Percentiles rank a stretch among this genome's conserved stretches.
These are phyloP conservation scores for Ogataea angusta DNA, from an alignment of 805 yeast genomes.

Conservation along the genomic window DNA sequence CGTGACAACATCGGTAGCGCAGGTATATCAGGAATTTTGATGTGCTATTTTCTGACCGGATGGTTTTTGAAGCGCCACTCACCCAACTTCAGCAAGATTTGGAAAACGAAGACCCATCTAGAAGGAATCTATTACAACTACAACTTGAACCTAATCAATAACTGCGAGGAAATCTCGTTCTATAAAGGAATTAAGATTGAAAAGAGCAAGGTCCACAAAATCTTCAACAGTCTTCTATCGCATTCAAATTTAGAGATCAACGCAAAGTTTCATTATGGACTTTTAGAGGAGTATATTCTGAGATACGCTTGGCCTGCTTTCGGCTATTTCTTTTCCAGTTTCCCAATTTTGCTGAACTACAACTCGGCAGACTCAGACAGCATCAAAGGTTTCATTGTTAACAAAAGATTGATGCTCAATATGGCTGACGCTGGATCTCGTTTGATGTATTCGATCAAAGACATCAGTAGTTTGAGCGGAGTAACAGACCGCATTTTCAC, in stretches of 20 bases:
- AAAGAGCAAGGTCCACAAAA: conserved; percentile 56
- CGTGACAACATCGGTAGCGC: conserved; percentile 81
- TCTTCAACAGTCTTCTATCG: conserved; percentile 51
- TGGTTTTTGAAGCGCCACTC: conserved; percentile 65
- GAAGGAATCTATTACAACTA: conserved; percentile 89
- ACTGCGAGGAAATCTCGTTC: conserved; percentile 91
- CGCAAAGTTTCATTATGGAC: conserved; percentile 66
- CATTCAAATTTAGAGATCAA: conserved; percentile 37
- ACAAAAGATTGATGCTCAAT: conserved; percentile 84
- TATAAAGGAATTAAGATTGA: conserved; percentile 86
- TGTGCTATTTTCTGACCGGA: conserved; percentile 80
- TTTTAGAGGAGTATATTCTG: conserved; percentile 80
- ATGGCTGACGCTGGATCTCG: conserved; percentile 95
- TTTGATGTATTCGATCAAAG: conserved; percentile 91
- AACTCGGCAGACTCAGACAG: conserved; percentile 46
- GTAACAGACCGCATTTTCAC: conserved; percentile 83
- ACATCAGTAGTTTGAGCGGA: conserved; percentile 86
- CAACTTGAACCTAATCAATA: conserved; percentile 79
- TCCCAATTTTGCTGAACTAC: conserved; percentile 71
- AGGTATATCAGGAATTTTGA: conserved; percentile 79
- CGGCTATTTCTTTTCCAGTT: conserved; percentile 87
- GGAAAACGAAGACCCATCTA: conserved; percentile 67
- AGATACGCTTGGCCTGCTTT: conserved; percentile 94
- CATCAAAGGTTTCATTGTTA: conserved; percentile 86
- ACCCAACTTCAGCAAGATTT: conserved; percentile 80